Evolutionary conservation across 1,284 basidiomycete species (phyloP).

Genomic region (Melampsora medusae): DNA sequence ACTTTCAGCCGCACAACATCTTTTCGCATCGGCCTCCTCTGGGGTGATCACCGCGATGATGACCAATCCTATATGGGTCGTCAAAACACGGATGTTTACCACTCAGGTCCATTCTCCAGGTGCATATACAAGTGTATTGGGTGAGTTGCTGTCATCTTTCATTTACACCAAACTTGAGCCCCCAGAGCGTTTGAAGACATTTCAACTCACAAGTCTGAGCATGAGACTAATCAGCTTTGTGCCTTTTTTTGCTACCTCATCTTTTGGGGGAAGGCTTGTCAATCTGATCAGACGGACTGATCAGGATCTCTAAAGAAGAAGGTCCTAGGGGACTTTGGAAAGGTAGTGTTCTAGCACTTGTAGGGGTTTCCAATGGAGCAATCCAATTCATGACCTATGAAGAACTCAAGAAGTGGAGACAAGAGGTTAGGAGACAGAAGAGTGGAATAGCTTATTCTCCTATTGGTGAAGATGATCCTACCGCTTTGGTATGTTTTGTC

Average conservation of each 20-base stretch:
- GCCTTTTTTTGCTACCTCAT: not conserved
- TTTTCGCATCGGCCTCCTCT: constrained; percentile 78
- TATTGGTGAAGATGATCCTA: constrained; percentile 68
- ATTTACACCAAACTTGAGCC: not conserved
- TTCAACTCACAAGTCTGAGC: not conserved
- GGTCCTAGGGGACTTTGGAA: constrained; percentile 79
- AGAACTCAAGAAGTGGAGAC: constrained; percentile 85
- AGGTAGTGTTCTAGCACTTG: constrained; percentile 81
- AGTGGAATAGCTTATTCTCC: constrained; percentile 61
- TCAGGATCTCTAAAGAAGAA: constrained; percentile 61
- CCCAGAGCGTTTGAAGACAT: constrained; percentile 1
- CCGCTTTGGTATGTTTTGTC: constrained; percentile 70
- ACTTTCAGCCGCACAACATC: constrained; percentile 74
- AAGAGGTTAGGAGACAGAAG: constrained; percentile 68
- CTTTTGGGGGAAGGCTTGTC: too few relatives aligned
- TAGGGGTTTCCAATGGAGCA: constrained; percentile 92
- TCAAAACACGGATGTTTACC: constrained; percentile 96
- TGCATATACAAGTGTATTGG: constrained; percentile 74
- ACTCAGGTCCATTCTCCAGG: constrained; percentile 66
- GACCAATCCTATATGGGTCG: constrained; percentile 98
- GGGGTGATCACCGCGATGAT: constrained; percentile 88
- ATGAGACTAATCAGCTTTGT: too few relatives aligned
- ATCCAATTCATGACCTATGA: constrained; percentile 97
- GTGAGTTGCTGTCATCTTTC: constrained; percentile 60
- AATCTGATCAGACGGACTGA: constrained; percentile 68